Evolutionary conservation across 1,284 basidiomycete species (phyloP), one percentile per base, ranked within the genome.

Genomic region (Apiotrichum gracile): DNA sequence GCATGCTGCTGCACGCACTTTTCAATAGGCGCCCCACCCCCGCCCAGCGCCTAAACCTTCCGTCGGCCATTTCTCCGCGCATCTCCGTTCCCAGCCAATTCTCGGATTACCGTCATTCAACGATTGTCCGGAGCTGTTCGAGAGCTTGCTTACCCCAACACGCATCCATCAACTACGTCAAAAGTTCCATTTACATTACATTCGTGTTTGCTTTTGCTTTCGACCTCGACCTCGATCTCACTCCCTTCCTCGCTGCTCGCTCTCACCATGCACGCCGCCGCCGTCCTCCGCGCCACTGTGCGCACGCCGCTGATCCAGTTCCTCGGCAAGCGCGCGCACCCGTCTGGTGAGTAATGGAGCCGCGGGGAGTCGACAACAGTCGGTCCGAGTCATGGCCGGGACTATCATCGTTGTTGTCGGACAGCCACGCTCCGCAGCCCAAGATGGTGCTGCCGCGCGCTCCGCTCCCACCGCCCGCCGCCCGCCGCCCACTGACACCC

Each of bases 241-340:
- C 16, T 33, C 42, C 5, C n/a, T 25, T 25, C 29, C 37, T 22
- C 22, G 43, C 48, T 24, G 29, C 40, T 19, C 7, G 25, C 27
- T 29, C 39, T 17, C 54, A 65, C 47, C 27, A 70, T 72, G 70
- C 55, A 61, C 51, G 51, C 61, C 31, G 60, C 67, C 19, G 33
- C 57, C 31, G 29, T 69, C 38, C 60, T 63, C 40, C 55, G 61
- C 35, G 68, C 51, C 12, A 17, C 37, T 27, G 43, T 22, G 42
- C 69, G 41, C 66, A 80, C 70, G 57, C 88, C 88, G 26, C 83
- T 89, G 70, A 91, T 91, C 57, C 81, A 80, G 65, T 91, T 91
- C 71, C 49, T 90, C 19, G 88, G 88, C 49, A 86, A 82, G 76
- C 81, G 87, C 25, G 70, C 76, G 79, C 83, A 25, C 73, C 79